Evolutionary conservation across 305 asterid species (phyloP), one percentile per base, ranked within the genome.

Genomic region (Solanum aculeatissimum): DNA sequence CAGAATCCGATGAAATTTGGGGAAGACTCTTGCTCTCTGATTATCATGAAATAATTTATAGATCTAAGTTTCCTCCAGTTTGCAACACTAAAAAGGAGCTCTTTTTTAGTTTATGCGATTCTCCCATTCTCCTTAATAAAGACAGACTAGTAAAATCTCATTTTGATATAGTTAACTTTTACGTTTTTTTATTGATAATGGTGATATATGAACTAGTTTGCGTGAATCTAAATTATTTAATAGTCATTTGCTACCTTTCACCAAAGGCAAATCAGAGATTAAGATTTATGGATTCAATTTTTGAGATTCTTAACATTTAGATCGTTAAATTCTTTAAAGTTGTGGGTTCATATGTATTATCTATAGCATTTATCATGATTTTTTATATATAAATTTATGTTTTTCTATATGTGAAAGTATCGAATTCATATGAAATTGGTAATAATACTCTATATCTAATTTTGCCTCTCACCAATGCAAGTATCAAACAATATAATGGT

Each of bases 1-100:
- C n/a, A n/a, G n/a, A n/a, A 12, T 90, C 86, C 16, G 92, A 90
- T 78, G 18, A 49, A 53, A 87, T 86, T 8, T 89, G 91, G 91
- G 88, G 83, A 11, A 60, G 70, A 1, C 86, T 91, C 69, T 85
- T 90, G 84, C 92, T 92, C 0, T 72, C 88, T 2, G 90, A 89
- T 91, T 71, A 66, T 85, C 32, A 13, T 18, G 83, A 89, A 29
- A 85, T 90, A 51, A 42, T 89, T 9, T 23, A 87, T 0, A 70
- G 25, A 6, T 83, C 88, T 6, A 80, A 55, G 12, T 60, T 87
- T 84, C 74, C 84, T 51, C 57, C 1, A 7, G 75, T 42, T 19
- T 51, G 40, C 1, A 85, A 83, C 15, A 45, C 83, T 53, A 87
- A 81, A 10, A 90, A 81, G 70, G 87, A 85, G 43, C 89, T 90